Base-by-base conservation (phyloP, 2,329 filamentous ascomycete genomes). In the Alternaria sp. region DNA sequence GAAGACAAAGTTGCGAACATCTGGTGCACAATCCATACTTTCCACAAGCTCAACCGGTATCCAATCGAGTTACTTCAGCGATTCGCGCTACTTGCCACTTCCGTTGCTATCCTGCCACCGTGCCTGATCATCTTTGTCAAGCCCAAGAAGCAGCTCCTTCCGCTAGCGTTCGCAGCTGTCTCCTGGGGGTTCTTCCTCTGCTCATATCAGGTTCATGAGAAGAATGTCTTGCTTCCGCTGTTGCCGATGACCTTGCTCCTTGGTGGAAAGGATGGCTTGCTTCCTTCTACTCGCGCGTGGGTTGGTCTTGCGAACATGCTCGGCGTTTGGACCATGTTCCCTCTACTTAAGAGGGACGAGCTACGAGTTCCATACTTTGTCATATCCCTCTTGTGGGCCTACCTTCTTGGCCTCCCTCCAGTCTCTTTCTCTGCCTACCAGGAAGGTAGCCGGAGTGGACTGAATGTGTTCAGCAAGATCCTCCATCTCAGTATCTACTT, bases 1-100 rank as follows among this genome's bases (percentile, higher is more conserved):
- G 96, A 99, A 79, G 95, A 98, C 81, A 99, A 99, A 79, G 96
- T 99, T 21, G 95, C 95, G 72, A 99, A 99, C 75, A 90, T 97
- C 71, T 99, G 95, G 95, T 99, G 95, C 75, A 90, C 93, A 4
- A 83, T 94, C 55, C 96, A 98, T 74, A 90, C 95, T 0, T 84
- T 96, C 54, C 84, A 97, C 80, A 99, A 99, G 79, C 86, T 99
- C 36, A 86, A 90, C 62, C 81, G 86, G 17, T 95, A 92, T 66
- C 87, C 91, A 0, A 78, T 87, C 3, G 83, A 85, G 7, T 76
- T 92, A 5, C 85, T 99, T 29, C 92, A 96, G 74, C 86, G 86
- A 52, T 86, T 87, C 1, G 92, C 95, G 2, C 83, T 97, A 1
- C 80, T 84, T 0, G 85, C 89, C 2, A 99, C 95, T 0, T 80